Base-by-base conservation (phyloP, 306 rosid species). In the Alnus rubra region DNA sequence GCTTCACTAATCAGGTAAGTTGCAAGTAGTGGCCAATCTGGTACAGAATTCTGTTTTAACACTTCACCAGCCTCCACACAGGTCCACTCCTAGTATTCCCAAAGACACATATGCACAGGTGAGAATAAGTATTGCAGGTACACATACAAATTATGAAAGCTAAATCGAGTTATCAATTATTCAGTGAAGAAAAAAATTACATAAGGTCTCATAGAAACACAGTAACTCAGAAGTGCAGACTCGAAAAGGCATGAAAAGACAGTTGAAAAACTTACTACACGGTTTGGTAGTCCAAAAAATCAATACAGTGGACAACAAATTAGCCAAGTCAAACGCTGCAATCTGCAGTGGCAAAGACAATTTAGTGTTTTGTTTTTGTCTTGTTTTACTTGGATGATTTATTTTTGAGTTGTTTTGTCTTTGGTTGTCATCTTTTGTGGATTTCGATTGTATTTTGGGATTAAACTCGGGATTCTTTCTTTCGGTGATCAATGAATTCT, bases 1-100 rank as follows among this genome's bases (percentile, higher is more conserved):
- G 98, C 98, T 90, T 94, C 97, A 74, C 98, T 92, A 15, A 94
- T 94, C 84, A 94, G 91, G 82, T 91, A 91, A 69, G 95, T 95
- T 64, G 98, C 98, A 74, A 95, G 77, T 15, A 95, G 80, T 74
- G 98, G 98, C 98, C 98, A 92, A 81, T 95, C 98, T 67, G 98
- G 98, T 42, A 95, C 96, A 9, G 88, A 84, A 67, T 92, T 88
- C 84, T 78, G 80, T 79, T 91, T 92, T 86, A 90, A 63, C 71
- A 95, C 85, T 75, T 89, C 76, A 53, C 98, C 97, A 73, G 94
- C 91, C 80, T 94, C 97, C 0, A 55, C 79, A 45, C 83, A 76
- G 82, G 87, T 90, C 98, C 98, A 95, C 75, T 87, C 97, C 98
- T 95, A 70, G 50, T 69, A 82, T 77, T 67, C 70, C 62, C 28